Evolutionary conservation across 2,329 filamentous ascomycete species (phyloP), one percentile per base, ranked within the genome.

Genomic region (Purpureocillium takamizusanense): DNA sequence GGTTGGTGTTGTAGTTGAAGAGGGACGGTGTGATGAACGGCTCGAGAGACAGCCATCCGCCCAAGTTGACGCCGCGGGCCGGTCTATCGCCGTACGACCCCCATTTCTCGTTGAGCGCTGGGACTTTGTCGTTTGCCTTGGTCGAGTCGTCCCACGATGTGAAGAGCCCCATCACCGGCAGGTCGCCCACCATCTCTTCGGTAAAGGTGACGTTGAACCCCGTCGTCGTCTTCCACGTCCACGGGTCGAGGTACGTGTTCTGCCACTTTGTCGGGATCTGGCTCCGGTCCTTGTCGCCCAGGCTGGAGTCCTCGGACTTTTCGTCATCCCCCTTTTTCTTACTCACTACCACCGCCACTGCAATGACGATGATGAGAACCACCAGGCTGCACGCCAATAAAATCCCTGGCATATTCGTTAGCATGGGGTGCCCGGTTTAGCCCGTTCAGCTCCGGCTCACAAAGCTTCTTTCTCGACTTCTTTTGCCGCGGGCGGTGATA

Each of bases 201-300:
- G 92, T 98, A 57, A 94, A 98, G 0, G 92, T 97, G 44, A 90
- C 74, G 56, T 98, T 98, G 67, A 97, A 95, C 52, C 89, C 87
- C 0, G 71, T 74, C 1, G 89, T 95, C 50, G 94, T 83, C 48
- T 84, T 83, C 92, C 92, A 98, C 2, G 82, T 80, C 59, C 87
- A 94, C 0, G 92, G 92, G 54, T 98, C 89, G 15, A 95, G 70
- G 45, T 84, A 81, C 2, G 83, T 86, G 12, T 80, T 86, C 58
- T 76, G 79, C 51, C 78, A 88, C 44, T 70, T 70, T 40, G 66
- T 62, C 42, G 84, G 84, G 36, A 86, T 75, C 41, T 69, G 72
- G 46, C 65, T 63, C 18, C 69, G 65, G 37, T 72, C 69, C 38
- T 78, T 65, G 17, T 68, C 67, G 43, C 68, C 59, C 4, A 85